These are phyloP conservation scores for Tylopilus sp. DNA, from an alignment of 1,284 basidiomycete genomes.

Conservation along the genomic window DNA sequence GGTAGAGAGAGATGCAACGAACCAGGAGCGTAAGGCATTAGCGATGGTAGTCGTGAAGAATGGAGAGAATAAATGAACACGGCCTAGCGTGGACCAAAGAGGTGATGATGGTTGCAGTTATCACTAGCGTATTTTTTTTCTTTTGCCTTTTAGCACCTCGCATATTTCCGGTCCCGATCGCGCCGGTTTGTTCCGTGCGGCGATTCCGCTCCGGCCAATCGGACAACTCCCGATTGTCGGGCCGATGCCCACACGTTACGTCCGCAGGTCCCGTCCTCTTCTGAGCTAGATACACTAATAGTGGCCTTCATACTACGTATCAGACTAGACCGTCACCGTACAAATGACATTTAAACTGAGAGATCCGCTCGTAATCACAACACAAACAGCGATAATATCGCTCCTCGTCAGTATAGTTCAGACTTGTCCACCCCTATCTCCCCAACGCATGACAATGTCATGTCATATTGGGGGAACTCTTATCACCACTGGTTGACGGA, in stretches of 20 bases:
- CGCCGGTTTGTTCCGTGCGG: constrained; percentile 30
- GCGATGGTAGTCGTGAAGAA: neutral
- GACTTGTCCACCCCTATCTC: constrained; percentile 4
- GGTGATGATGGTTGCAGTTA: neutral
- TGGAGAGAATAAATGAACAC: constrained; percentile 4
- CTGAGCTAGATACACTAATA: neutral
- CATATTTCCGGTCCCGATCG: constrained; percentile 25
- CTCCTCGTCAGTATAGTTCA: constrained; percentile 4
- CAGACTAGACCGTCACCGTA: neutral
- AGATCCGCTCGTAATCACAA: neutral
- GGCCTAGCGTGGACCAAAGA: constrained; percentile 8
- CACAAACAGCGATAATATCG: neutral
- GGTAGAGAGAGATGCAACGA: neutral
- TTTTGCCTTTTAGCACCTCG: constrained; percentile 13
- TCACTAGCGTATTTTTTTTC: neutral
- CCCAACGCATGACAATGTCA: constrained; percentile 1
- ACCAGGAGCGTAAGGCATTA: constrained; percentile 33
- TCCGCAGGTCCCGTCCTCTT: too few relatives aligned
- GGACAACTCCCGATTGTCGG: constrained; percentile 13
- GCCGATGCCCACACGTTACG: too few relatives aligned
- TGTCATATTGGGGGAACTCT: constrained; percentile 26
- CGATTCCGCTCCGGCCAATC: constrained; percentile 24
- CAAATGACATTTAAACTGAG: neutral
- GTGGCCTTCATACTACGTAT: constrained; percentile 4
- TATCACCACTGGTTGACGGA: constrained; percentile 31